Evolutionary conservation across 192 early-diverging fungal genomes (phyloP), one percentile per base, ranked within the genome.

Genomic region (Pecoramyces ruminantium): DNA sequence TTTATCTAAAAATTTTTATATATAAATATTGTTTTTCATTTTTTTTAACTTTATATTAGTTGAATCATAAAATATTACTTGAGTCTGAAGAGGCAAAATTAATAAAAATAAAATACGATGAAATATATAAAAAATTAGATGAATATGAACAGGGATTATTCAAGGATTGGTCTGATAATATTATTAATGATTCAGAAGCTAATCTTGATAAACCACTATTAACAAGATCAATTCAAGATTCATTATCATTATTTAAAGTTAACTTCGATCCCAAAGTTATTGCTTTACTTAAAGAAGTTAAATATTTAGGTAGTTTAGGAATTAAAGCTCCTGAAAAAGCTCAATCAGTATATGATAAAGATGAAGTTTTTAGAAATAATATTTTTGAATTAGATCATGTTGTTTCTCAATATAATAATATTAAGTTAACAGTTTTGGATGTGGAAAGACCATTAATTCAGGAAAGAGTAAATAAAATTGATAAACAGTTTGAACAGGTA

Each of bases 181-280:
- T 92, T 40, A 89, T 86, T 78, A 89, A 90, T 77, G 90, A 92
- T 81, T 86, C 87, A n/a, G 90, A 92, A 78, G 86, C 84, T 14
- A 92, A 92, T 83, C 81, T 92, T 25, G 83, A 86, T 78, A 92
- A 92, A 79, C 90, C 90, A 17, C 77, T 92, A 6, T 83, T 90
- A 21, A 79, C 87, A 15, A 79, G 86, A 29, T 77, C 81, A 4
- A 51, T 51, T 21, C 15, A 51, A 51, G 42, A 51, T 51, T 83
- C 85, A 27, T 83, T 83, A 29, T 83, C 83, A 13, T 80, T 90
- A 21, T 83, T 92, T 30, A 84, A 84, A 34, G 90, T 92, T 81
- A 92, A 92, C 82, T 92, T 92, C 80, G 90, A 92, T 81, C 90
- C 90, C 4, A 92, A 92, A 80, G 90, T 92, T 29, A 89, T 92